Conservation (phyloP, 2,329 filamentous ascomycete genomes). For the Nemania diffusa region DNA sequence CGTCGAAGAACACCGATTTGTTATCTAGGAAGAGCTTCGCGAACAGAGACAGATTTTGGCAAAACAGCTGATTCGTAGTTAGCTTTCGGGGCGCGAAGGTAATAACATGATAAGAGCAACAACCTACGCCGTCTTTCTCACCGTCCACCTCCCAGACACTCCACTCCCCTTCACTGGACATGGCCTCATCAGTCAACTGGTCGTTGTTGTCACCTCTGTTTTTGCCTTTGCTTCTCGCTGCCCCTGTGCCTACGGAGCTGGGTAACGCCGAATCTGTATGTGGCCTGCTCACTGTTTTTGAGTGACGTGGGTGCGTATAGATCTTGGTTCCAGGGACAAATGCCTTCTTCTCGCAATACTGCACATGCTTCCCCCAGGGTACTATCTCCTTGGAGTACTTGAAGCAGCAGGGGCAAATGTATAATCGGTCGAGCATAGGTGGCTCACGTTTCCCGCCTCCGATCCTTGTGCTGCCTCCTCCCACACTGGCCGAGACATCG, state of each 20-base stretch:
- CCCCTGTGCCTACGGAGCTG: conserved; percentile 43
- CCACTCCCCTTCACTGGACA: conserved; percentile 75
- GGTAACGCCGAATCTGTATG: conserved; percentile 19
- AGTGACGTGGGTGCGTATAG: conserved; percentile 70
- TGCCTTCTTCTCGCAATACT: conserved; percentile 63
- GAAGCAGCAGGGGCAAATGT: conserved; percentile 93
- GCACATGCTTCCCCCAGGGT: conserved; percentile 68
- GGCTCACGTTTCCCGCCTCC: conserved; percentile 49
- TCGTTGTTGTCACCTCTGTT: conserved; percentile 47
- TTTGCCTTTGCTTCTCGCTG: conserved; percentile 53
- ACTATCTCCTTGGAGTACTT: conserved; percentile 80
- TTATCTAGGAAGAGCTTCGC: conserved; percentile 98
- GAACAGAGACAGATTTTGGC: conserved; percentile 94
- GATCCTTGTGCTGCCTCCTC: conserved; percentile 43
- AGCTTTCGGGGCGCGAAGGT: neutral
- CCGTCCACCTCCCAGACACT: conserved; percentile 94
- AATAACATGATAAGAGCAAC: neutral
- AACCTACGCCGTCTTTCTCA: conserved; percentile 76
- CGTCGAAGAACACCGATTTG: conserved; percentile 98
- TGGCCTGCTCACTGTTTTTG: conserved; percentile 53
- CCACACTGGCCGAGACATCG: conserved; percentile 53
- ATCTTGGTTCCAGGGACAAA: conserved; percentile 75
- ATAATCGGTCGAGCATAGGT: conserved; percentile 73
- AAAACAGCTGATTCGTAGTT: conserved; percentile 72
- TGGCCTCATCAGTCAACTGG: conserved; percentile 54